Percentiles rank a stretch among this genome's conserved stretches.
Conservation (phyloP, 192 early-diverging fungal species). For the Oehlia diaphana region DNA sequence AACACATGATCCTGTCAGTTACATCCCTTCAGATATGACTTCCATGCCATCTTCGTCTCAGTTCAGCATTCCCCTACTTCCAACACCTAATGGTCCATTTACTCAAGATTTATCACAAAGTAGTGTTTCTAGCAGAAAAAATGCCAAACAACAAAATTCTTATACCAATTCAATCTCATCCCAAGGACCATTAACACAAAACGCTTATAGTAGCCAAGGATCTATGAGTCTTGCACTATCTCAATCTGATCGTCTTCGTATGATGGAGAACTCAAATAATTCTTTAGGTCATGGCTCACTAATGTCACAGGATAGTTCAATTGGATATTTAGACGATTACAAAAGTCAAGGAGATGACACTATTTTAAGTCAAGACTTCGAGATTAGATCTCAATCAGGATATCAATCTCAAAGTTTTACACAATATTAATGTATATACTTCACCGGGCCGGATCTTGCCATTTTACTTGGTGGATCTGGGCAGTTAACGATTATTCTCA, state of each 20-base stretch:
- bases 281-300: constrained; percentile 36
- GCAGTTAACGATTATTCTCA: too few species aligned
- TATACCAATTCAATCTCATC: constrained; percentile 33
- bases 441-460: too few species aligned
- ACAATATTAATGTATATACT: constrained; percentile 41
- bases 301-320: constrained; percentile 57
- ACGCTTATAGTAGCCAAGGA: constrained; percentile 58
- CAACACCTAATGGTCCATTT: constrained; percentile 59
- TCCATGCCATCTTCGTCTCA: constrained; percentile 46
- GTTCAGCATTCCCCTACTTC: constrained; percentile 51
- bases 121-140: constrained; percentile 53
- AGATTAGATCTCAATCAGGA: constrained; percentile 49
- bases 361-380: constrained; percentile 58
- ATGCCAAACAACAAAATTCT: constrained; percentile 29
- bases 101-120: constrained; percentile 63
- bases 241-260: constrained; percentile 55
- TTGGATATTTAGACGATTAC: constrained; percentile 52
- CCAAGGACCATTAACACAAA: constrained; percentile 46
- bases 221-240: constrained; percentile 55
- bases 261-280: constrained; percentile 39
- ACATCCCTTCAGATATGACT: constrained; percentile 49
- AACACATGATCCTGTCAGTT: constrained; percentile 50
- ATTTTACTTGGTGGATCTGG: too few species aligned
- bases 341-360: constrained; percentile 59
- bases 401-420: constrained; percentile 56